phyloP scores from a whole-genome alignment of 257 asterid genomes.

The Ajuga chamaepitys region DNA sequence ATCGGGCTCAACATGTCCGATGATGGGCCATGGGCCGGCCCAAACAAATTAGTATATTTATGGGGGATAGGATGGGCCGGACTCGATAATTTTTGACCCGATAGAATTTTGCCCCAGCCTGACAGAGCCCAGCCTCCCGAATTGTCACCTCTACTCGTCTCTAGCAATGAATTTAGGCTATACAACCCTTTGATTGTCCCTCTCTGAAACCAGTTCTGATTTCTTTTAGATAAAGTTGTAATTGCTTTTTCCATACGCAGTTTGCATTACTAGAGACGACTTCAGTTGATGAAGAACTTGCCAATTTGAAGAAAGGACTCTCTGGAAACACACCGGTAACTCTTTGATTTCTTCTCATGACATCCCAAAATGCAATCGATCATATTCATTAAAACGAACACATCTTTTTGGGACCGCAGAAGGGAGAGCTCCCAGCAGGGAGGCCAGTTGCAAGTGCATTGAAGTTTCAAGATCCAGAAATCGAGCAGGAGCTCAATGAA shows the following conservation, averaged over 20 bases:
- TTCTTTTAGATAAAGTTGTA: not conserved
- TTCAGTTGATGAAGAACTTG: constrained; percentile 93
- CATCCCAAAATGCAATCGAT: not conserved
- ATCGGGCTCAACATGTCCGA: no score
- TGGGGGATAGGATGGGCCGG: no score
- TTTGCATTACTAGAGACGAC: constrained; percentile 83
- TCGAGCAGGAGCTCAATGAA: constrained; percentile 85
- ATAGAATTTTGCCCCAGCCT: no score
- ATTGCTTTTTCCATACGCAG: constrained; percentile 31
- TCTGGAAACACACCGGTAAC: constrained; percentile 69
- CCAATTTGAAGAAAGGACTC: constrained; percentile 62
- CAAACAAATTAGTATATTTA: no score
- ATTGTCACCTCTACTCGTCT: no score
- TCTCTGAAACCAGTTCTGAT: no score
- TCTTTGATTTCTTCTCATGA: not conserved
- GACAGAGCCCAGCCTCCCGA: no score
- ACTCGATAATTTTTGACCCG: no score
- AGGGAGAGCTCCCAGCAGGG: constrained; percentile 94
- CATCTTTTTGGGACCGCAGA: constrained; percentile 34
- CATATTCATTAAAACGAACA: not conserved
- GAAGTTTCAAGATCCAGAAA: constrained; percentile 79
- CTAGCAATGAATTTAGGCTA: not conserved
- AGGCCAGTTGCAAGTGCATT: constrained; percentile 43
- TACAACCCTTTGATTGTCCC: not conserved
- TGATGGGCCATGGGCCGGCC: no score